These are phyloP conservation scores for Tricholoma matsutake DNA, from an alignment of 768 basidiomycete genomes.

Conservation along the genomic window DNA sequence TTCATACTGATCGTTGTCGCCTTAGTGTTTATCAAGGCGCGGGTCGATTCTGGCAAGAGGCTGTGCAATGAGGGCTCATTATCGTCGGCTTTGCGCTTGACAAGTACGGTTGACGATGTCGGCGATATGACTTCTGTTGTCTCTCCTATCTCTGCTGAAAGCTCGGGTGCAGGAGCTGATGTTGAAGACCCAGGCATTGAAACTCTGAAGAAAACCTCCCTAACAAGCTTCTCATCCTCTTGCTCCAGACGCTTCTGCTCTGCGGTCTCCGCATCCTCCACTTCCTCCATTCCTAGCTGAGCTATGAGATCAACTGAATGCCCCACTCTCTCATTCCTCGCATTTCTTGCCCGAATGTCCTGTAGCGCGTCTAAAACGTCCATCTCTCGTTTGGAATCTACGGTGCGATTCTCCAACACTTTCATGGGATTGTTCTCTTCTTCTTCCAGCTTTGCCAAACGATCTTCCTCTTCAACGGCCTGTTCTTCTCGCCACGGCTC, in stretches of 20 bases:
- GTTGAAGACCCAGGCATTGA: conserved; percentile 35
- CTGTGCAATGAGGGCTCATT: conserved; percentile 68
- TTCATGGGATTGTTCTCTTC: conserved; percentile 99
- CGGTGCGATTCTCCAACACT: conserved; percentile 86
- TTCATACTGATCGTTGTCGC: conserved; percentile 34
- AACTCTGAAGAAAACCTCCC: conserved; percentile 82
- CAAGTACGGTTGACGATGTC: conserved; percentile 46
- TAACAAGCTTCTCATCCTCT: conserved; percentile 90
- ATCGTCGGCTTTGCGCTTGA: conserved; percentile 86
- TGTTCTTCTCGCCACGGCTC: conserved; percentile 93
- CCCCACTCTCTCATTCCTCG: conserved; percentile 84
- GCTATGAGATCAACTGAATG: conserved; percentile 68
- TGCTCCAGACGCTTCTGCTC: conserved; percentile 72
- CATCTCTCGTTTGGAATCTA: conserved; percentile 96
- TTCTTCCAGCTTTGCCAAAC: conserved; percentile 80
- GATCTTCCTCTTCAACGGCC: conserved; percentile 78
- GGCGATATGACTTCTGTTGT: conserved; percentile 7
- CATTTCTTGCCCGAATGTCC: conserved; percentile 84
- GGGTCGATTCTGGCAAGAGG: conserved; percentile 63
- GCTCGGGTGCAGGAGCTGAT: conserved; percentile 13
- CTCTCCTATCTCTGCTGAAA: conserved; percentile 14
- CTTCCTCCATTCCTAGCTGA: conserved; percentile 60
- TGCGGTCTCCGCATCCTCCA: conserved; percentile 75
- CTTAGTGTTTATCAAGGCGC: conserved; percentile 54
- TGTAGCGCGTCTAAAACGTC: conserved; percentile 95